Base-by-base conservation (phyloP, 257 asterid species). In the Solanum pennellii region DNA sequence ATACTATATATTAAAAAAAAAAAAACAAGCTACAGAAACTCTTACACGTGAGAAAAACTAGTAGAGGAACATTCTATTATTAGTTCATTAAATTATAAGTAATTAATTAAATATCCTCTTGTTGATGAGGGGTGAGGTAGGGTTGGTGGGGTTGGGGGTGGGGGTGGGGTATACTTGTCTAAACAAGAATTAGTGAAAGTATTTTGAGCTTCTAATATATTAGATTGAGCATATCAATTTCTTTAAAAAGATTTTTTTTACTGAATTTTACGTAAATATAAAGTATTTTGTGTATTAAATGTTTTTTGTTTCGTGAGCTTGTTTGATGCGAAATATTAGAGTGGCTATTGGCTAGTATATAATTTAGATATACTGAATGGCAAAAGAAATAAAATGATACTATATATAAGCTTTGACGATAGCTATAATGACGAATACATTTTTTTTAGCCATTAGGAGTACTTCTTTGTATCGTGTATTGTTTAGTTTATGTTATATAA, bases 11-110 rank as follows among this genome's bases (percentile, higher is more conserved):
- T 4, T 9, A 60, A 62, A 60, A 66, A n/a, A 66, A 0, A 9
- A 23, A 10, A 62, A 1, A 29, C 39, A 66, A 85, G 41, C 89
- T 89, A 90, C 91, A 88, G 92, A 25, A 88, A 77, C 86, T 91
- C 88, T 5, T 62, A 91, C 92, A 89, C 93, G 92, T 92, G 94
- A 90, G 93, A 79, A 73, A 74, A 73, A 62, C 8, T 35, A 59
- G 9, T 83, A 79, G 86, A 69, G 83, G 73, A 18, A 84, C 82
- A 84, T 84, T 66, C 82, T 29, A 44, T 66, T 66, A 56, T 66
- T 66, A 42, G 21, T 39, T 66, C 59, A 6, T 47, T 8, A 4
- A 45, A 20, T 18, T 37, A 6, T 37, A 37, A 2, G 62, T 52
- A 16, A 10, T 14, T 44, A 25, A 44, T 77, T 23, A 44, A 44